Evolutionary conservation across 2,329 filamentous ascomycete species (phyloP).

Genomic region (Colletotrichum sp.): DNA sequence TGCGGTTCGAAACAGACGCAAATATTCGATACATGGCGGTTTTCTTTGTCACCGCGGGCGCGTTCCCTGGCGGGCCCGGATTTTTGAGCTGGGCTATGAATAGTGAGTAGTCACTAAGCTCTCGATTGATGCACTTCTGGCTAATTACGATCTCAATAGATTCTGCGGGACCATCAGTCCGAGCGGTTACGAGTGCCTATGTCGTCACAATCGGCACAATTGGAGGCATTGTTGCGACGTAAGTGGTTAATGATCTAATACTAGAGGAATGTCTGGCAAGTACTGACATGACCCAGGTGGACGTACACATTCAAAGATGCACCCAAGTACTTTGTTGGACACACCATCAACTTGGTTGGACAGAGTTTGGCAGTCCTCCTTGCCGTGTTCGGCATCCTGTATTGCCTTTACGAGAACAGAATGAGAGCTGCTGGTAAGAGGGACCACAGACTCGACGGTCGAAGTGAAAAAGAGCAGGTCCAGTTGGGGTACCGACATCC

Average conservation of each 20-base stretch:
- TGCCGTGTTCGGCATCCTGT: conserved; percentile 52
- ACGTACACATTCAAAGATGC: conserved; percentile 54
- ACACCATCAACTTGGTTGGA: conserved; percentile 61
- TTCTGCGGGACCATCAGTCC: conserved; percentile 58
- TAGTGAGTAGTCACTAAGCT: conserved; percentile 36
- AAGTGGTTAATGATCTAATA: conserved; percentile 23
- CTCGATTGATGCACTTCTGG: no score
- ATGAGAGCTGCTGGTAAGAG: conserved; percentile 40
- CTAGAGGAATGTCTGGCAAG: accelerated
- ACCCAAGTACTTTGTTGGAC: conserved; percentile 52
- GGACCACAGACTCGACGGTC: conserved; percentile 48
- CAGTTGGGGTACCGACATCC: conserved; percentile 60
- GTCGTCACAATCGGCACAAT: conserved; percentile 60
- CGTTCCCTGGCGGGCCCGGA: conserved; percentile 62
- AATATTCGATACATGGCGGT: conserved; percentile 58
- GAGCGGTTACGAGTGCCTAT: conserved; percentile 60
- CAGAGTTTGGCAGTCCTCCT: conserved; percentile 51
- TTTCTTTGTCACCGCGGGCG: conserved; percentile 60
- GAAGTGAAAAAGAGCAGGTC: conserved; percentile 48
- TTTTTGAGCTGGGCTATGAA: conserved; percentile 66
- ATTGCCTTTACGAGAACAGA: conserved; percentile 59
- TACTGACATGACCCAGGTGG: conserved; percentile 41
- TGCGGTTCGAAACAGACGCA: conserved; percentile 46
- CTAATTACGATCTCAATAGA: conserved; percentile 31
- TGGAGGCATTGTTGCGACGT: conserved; percentile 63